Evolutionary conservation across 2,329 filamentous ascomycete species (phyloP).

Genomic region (Xylariaceae sp.): DNA sequence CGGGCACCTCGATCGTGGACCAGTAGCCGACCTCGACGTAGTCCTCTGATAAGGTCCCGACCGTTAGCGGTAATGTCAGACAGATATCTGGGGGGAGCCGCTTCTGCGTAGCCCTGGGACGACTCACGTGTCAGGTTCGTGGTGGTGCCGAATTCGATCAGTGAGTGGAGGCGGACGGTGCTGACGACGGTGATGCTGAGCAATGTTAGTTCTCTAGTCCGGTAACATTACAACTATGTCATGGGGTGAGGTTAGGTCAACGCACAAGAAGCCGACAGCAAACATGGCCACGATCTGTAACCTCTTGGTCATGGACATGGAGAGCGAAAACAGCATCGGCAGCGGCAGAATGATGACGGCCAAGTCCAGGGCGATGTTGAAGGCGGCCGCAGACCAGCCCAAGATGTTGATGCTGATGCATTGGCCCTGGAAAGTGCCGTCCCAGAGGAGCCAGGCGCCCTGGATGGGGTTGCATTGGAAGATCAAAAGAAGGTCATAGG

Average conservation of each 20-base stretch:
- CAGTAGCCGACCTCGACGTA: slow-evolving; percentile 24
- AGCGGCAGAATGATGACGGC: slow-evolving; percentile 24
- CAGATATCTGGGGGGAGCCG: background rate
- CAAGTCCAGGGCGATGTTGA: slow-evolving; percentile 26
- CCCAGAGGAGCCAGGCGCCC: slow-evolving; percentile 26
- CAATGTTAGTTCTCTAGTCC: background rate
- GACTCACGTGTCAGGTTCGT: slow-evolving; percentile 20
- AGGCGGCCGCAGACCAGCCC: slow-evolving; percentile 24
- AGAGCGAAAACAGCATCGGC: slow-evolving; percentile 20
- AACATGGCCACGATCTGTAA: slow-evolving; percentile 28
- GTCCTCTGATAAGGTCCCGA: too few relatives aligned
- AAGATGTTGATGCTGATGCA: slow-evolving; percentile 26
- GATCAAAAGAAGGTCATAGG: slow-evolving; percentile 20
- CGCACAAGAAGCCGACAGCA: slow-evolving; percentile 26
- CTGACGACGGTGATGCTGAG: slow-evolving; percentile 23
- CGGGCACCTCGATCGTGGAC: slow-evolving; percentile 27
- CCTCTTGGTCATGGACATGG: slow-evolving; percentile 24
- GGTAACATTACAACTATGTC: too few relatives aligned
- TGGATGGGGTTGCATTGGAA: slow-evolving; percentile 25
- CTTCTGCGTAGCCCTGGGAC: background rate
- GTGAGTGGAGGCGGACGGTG: slow-evolving; percentile 20
- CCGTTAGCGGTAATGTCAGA: slow-evolving; percentile 1
- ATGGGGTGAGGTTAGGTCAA: too few relatives aligned
- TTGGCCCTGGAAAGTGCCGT: slow-evolving; percentile 21
- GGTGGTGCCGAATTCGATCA: slow-evolving; percentile 19